Evolutionary conservation across 2,329 filamentous ascomycete species (phyloP).

Genomic region (Aspergillus proliferans): DNA sequence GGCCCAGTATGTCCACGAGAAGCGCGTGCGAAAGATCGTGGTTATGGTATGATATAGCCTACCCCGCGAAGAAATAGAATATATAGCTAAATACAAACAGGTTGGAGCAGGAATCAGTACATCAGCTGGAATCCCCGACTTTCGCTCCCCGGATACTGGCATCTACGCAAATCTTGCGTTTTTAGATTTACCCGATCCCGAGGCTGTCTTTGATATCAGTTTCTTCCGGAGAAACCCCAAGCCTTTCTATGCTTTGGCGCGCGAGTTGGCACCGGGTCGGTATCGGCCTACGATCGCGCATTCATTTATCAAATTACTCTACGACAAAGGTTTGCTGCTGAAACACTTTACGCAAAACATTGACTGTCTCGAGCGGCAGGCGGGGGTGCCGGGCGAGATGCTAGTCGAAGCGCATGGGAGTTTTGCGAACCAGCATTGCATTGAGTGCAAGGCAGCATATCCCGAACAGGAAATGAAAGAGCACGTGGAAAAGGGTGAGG

Average conservation of each 20-base stretch:
- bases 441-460: conserved; percentile 72
- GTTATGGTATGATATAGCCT: conserved; percentile 56
- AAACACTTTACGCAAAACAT: conserved; percentile 98
- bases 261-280: conserved; percentile 85
- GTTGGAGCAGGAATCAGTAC: conserved; percentile 74
- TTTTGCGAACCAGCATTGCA: conserved; percentile 85
- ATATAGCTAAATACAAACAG: conserved; percentile 23
- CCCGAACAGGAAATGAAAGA: conserved; percentile 68
- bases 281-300: conserved; percentile 87
- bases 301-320: conserved; percentile 76
- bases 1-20: conserved; percentile 72
- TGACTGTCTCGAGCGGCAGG: conserved; percentile 83
- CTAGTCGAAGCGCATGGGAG: conserved; percentile 94
- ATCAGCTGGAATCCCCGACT: conserved; percentile 69
- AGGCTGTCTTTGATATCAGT: conserved; percentile 88
- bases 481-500: conserved; percentile 59
- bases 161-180: conserved; percentile 87
- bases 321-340: conserved; percentile 68
- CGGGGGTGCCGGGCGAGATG: conserved; percentile 71
- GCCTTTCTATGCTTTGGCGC: conserved; percentile 87
- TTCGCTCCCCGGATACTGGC: conserved; percentile 85
- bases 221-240: conserved; percentile 80
- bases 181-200: conserved; percentile 78
- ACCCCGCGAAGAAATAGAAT: not conserved
- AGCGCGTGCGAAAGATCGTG: conserved; percentile 63